A percentile compares a stretch with the other conserved stretches of the same genome.
These are phyloP conservation scores for Penicillium italicum DNA, from an alignment of 2,329 filamentous ascomycete genomes.

Conservation along the genomic window DNA sequence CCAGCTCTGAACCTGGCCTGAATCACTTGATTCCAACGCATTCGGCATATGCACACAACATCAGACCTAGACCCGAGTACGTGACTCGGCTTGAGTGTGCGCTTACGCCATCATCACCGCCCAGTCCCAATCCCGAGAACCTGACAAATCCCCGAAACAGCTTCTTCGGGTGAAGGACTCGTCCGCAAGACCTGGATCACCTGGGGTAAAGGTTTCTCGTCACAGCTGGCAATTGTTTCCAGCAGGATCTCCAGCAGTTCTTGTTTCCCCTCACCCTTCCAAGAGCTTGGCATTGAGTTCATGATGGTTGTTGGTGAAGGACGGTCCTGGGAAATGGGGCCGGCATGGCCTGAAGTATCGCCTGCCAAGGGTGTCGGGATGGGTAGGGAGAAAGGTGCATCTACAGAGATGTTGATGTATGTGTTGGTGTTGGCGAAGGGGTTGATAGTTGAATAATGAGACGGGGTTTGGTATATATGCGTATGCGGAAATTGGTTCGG, in stretches of 20 bases:
- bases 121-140: slow-evolving; percentile 19
- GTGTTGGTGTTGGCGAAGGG: background rate
- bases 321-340: background rate
- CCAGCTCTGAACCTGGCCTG: background rate
- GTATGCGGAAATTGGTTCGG: background rate
- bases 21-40: background rate
- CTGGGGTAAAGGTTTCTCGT: slow-evolving; percentile 24
- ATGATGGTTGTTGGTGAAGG: slow-evolving; percentile 5
- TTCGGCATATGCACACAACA: background rate
- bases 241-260: slow-evolving; percentile 25
- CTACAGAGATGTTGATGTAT: background rate
- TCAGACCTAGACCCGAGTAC: background rate
- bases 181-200: slow-evolving; percentile 28
- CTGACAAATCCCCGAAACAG: slow-evolving; percentile 26
- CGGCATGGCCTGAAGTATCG: background rate
- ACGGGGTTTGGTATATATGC: background rate
- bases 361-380: background rate
- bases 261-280: slow-evolving; percentile 25
- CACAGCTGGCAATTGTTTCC: slow-evolving; percentile 27
- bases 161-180: slow-evolving; percentile 29
- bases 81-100: background rate
- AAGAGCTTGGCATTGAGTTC: slow-evolving; percentile 18
- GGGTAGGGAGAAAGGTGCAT: background rate
- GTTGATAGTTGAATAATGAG: slow-evolving; percentile 3
- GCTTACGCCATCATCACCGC: background rate